These are phyloP conservation scores for Zoysia japonica DNA, from an alignment of 176 grass and related monocot species.

Conservation along the genomic window DNA sequence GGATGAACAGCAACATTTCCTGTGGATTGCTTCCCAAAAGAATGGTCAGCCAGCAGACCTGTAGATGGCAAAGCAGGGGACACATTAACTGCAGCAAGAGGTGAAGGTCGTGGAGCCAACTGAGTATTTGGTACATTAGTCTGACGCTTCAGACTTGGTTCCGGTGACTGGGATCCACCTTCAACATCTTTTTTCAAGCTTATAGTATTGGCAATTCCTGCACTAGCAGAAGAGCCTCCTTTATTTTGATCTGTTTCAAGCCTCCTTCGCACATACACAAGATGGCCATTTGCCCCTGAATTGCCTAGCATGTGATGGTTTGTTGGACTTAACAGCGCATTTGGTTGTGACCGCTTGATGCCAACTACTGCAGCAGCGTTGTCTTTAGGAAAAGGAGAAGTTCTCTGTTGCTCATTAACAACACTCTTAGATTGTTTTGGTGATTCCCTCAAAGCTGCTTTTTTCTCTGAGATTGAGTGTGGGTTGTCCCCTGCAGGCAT, in stretches of 20 bases:
- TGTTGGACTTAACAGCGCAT: conserved; percentile 44
- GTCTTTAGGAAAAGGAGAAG: conserved; percentile 8
- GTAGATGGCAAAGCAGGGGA: conserved; percentile 30
- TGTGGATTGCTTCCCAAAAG: conserved; percentile 38
- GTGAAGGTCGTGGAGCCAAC: background rate
- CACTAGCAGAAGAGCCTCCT: conserved; percentile 30
- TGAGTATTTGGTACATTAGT: conserved; percentile 22
- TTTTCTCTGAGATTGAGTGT: conserved; percentile 61
- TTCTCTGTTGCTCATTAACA: conserved; percentile 33
- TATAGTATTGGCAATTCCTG: conserved; percentile 36
- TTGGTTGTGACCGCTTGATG: conserved; percentile 59
- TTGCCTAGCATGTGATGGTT: conserved; percentile 40
- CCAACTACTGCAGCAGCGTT: conserved; percentile 39
- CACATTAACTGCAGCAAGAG: conserved; percentile 27
- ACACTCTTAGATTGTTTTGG: conserved; percentile 48
- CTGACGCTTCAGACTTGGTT: conserved; percentile 46
- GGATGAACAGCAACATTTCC: conserved; percentile 27
- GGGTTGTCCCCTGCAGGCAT: conserved; percentile 67
- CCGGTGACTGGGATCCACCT: conserved; percentile 22
- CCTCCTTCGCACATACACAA: conserved; percentile 86
- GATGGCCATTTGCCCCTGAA: conserved; percentile 58
- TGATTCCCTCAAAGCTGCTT: conserved; percentile 66
- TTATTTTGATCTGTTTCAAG: conserved; percentile 80
- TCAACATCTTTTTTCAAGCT: conserved; percentile 44
- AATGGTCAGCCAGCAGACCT: background rate